Evolutionary conservation across 768 basidiomycete species (phyloP).

Genomic region (Galerina marginata): DNA sequence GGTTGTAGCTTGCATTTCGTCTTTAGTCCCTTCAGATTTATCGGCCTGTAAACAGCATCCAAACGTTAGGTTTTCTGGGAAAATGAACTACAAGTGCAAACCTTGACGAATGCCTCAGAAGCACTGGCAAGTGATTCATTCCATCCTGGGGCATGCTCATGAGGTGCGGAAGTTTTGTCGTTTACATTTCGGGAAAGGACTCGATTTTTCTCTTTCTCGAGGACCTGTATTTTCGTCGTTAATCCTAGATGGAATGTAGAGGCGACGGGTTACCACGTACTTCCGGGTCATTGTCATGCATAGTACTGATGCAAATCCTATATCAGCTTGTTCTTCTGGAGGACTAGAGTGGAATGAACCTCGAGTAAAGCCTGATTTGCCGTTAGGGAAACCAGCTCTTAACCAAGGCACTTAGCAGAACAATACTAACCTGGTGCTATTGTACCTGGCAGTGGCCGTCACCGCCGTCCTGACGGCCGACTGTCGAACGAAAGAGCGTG

Average conservation of each 20-base stretch:
- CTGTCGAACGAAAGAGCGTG: constrained; percentile 18
- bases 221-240: constrained; percentile 34
- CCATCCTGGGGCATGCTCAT: constrained; percentile 69
- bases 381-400: not conserved
- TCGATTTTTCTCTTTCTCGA: constrained; percentile 59
- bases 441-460: constrained; percentile 14
- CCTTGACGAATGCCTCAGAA: constrained; percentile 74
- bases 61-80: not conserved
- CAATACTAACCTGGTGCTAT: constrained; percentile 30
- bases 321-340: not conserved
- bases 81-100: constrained; percentile 19
- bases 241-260: not conserved
- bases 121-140: constrained; percentile 67
- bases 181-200: constrained; percentile 47
- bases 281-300: constrained; percentile 64
- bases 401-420: not conserved
- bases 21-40: constrained; percentile 30
- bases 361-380: constrained; percentile 14
- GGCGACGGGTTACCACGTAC: constrained; percentile 30
- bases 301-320: constrained; percentile 42
- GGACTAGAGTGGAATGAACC: constrained; percentile 6
- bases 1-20: constrained; percentile 46
- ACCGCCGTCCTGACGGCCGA: not conserved
- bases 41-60: constrained; percentile 43
- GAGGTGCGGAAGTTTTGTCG: constrained; percentile 53